Conservation (phyloP, 495 filamentous ascomycete genomes). For the Penicillium ochrochloron region DNA sequence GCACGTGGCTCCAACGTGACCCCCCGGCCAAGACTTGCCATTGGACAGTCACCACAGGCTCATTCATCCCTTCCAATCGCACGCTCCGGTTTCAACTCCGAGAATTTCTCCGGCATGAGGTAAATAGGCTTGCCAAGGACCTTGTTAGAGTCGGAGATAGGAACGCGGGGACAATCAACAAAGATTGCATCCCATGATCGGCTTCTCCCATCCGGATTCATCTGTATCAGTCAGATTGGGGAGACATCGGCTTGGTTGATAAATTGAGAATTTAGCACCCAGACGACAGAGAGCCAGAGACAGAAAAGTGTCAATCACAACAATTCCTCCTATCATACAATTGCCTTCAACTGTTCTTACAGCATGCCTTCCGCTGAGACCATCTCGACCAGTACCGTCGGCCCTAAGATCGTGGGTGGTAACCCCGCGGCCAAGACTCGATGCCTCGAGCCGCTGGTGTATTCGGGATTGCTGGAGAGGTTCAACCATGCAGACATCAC, state of each 20-base stretch:
- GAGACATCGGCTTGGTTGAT: not conserved
- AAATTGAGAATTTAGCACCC: not conserved
- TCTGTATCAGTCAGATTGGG: not conserved
- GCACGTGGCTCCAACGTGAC: not conserved
- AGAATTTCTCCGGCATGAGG: not conserved
- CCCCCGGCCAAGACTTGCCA: not conserved
- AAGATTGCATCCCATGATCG: not conserved
- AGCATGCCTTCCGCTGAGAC: not conserved
- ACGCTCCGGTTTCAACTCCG: constrained; percentile 1
- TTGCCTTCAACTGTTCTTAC: not conserved
- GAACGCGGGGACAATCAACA: not conserved
- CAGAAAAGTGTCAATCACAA: not conserved
- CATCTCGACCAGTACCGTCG: not conserved
- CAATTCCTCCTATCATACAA: not conserved
- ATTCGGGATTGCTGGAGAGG: not conserved
- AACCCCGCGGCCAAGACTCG: not conserved
- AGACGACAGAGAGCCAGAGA: not conserved
- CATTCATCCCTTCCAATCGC: constrained; percentile 2
- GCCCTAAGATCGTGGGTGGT: not conserved
- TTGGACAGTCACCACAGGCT: not conserved
- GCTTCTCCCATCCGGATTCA: not conserved
- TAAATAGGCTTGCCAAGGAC: not conserved
- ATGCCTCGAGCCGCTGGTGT: constrained; percentile 2
- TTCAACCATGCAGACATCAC: constrained; percentile 5
- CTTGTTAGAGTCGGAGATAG: not conserved